phyloP scores from a whole-genome alignment of 305 asterid species.

The Rubia balearica region DNA sequence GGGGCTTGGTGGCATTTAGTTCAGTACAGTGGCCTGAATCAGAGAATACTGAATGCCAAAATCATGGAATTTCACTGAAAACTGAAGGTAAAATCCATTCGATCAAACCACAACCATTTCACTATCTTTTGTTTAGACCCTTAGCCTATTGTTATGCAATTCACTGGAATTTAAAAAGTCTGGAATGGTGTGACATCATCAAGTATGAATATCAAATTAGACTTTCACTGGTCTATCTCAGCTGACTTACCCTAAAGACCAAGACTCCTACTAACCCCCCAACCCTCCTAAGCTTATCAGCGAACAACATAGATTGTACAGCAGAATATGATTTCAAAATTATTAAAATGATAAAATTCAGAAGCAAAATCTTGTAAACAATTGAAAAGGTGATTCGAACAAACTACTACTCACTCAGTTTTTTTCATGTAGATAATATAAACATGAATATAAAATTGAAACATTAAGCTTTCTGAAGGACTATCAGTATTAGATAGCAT shows the following conservation, averaged over 20 bases:
- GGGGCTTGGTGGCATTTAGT: not conserved
- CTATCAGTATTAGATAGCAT: not conserved
- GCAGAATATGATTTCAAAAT: not conserved
- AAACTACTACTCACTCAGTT: not conserved
- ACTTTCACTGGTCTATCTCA: not conserved
- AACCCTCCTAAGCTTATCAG: not conserved
- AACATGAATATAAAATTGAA: not conserved
- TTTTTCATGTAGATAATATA: not conserved
- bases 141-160: not conserved
- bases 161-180: not conserved
- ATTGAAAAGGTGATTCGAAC: not conserved
- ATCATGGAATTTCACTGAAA: not conserved
- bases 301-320: not conserved
- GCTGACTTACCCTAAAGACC: slow-evolving; percentile 1
- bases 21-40: not conserved
- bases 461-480: not conserved
- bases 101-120: slow-evolving; percentile 1
- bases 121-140: not conserved
- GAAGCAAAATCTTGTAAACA: not conserved
- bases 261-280: not conserved
- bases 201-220: not conserved
- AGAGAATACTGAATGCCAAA: slow-evolving; percentile 6
- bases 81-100: not conserved
- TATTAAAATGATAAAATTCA: too few relatives aligned
- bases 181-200: not conserved